Conservation (phyloP, 2,329 filamentous ascomycete species). For the Nemania sp. region DNA sequence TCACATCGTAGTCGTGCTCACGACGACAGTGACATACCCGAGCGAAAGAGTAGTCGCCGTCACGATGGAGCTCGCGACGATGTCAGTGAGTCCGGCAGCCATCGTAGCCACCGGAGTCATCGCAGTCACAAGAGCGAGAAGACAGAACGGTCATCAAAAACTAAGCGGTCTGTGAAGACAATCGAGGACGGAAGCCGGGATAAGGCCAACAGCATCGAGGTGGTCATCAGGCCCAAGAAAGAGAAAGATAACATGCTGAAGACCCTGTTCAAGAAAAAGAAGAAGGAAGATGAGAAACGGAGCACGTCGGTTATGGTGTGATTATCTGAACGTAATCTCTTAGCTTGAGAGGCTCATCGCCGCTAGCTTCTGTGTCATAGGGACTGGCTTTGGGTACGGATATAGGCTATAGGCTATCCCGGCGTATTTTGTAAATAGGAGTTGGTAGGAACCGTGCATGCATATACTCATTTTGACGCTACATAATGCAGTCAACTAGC, state of each 20-base stretch:
- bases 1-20: constrained; percentile 42
- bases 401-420: constrained; percentile 4
- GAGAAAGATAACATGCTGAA: constrained; percentile 68
- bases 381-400: not conserved
- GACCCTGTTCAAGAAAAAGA: constrained; percentile 68
- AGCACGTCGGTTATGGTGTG: constrained; percentile 23
- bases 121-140: constrained; percentile 53
- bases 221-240: constrained; percentile 59
- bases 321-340: not conserved
- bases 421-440: constrained; percentile 9
- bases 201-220: constrained; percentile 52
- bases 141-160: constrained; percentile 51
- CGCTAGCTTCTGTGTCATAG: not conserved
- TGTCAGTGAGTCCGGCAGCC: constrained; percentile 54
- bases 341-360: not conserved
- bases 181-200: constrained; percentile 54
- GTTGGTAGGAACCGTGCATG: not conserved
- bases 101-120: constrained; percentile 49
- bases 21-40: constrained; percentile 34
- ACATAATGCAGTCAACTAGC: not conserved
- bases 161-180: constrained; percentile 50
- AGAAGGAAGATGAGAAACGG: constrained; percentile 51
- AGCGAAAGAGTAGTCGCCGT: constrained; percentile 49
- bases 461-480: not conserved
- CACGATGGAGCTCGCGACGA: constrained; percentile 43